Evolutionary conservation across 768 basidiomycete genomes (phyloP), one percentile per base, ranked within the genome.

Genomic region (Leccinum ochraceum): DNA sequence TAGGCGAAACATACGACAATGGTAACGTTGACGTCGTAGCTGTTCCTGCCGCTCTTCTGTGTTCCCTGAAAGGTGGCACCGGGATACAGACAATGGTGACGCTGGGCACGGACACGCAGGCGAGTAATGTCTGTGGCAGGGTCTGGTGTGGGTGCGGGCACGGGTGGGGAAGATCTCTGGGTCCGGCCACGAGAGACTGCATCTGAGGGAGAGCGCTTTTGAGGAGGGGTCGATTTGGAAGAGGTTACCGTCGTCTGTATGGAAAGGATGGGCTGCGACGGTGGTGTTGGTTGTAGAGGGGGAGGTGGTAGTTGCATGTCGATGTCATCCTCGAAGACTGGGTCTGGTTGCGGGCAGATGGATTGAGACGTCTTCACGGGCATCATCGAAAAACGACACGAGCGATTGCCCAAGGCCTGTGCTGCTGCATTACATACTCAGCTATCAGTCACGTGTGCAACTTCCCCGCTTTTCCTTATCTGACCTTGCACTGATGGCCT

Each of bases 21-120:
- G 59, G 89, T 90, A 59, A 98, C 94, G 68, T 86, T 89, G 46
- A 98, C 96, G 63, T 96, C 93, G 79, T 98, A 98, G 70, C 89
- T 91, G 72, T 91, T 95, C 66, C 94, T 83, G 3, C 95, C 96
- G 63, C 89, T 92, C 78, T 94, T 94, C 77, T 98, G 96, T 0
- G 92, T 94, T 3, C 96, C 96, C 61, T 86, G 81, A 74, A 95
- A 98, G 16, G 84, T 81, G 44, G 93, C 89, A 3, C 96, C 96
- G 32, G 95, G 90, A 75, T 95, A 92, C 10, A 93, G 80, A 71
- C 89, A 92, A 65, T 89, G 85, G 69, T 90, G 88, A 13, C 82
- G 83, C 64, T 86, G 86, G 20, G 88, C 82, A 53, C 87, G 84
- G 39, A 91, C 83, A 44, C 90, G 87, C 53, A 93, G 74, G 22